These are phyloP conservation scores for Dendrobium nobile DNA, from an alignment of 106 monocot species.

Conservation along the genomic window DNA sequence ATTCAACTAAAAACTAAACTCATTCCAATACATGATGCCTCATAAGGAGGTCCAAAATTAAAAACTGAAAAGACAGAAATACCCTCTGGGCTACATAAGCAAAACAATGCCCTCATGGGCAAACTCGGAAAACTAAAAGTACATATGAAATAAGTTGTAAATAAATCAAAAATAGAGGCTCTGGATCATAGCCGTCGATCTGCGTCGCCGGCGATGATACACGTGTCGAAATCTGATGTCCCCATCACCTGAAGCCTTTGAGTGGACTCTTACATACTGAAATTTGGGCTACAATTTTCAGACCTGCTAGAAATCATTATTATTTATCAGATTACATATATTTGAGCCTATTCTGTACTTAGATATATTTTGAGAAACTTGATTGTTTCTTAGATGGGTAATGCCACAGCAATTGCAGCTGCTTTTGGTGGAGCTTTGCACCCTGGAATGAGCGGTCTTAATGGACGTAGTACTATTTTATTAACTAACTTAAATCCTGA, in stretches of 20 bases:
- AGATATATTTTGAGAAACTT: constrained; percentile 7
- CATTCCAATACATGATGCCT: no score
- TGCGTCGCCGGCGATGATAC: no score
- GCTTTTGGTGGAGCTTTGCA: constrained; percentile 65
- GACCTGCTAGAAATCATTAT: neutral
- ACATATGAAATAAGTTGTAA: no score
- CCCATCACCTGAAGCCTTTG: neutral
- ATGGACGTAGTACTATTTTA: constrained; percentile 77
- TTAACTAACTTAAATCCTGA: constrained; percentile 79
- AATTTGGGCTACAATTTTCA: neutral
- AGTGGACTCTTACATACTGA: neutral
- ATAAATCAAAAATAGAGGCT: no score
- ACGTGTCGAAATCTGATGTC: no score
- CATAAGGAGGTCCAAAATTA: no score
- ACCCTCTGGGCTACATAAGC: no score
- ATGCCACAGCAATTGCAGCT: constrained; percentile 51
- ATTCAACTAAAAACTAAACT: no score
- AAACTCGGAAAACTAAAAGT: no score
- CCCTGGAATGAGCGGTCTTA: constrained; percentile 72
- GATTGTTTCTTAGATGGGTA: constrained; percentile 46
- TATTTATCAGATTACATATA: neutral
- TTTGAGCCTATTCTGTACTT: neutral
- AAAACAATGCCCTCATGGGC: no score
- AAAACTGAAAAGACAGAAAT: no score
- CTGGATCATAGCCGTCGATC: no score